Evolutionary conservation across 2,329 filamentous ascomycete genomes (phyloP), one percentile per base, ranked within the genome.

Genomic region (Emericellopsis atlantica): DNA sequence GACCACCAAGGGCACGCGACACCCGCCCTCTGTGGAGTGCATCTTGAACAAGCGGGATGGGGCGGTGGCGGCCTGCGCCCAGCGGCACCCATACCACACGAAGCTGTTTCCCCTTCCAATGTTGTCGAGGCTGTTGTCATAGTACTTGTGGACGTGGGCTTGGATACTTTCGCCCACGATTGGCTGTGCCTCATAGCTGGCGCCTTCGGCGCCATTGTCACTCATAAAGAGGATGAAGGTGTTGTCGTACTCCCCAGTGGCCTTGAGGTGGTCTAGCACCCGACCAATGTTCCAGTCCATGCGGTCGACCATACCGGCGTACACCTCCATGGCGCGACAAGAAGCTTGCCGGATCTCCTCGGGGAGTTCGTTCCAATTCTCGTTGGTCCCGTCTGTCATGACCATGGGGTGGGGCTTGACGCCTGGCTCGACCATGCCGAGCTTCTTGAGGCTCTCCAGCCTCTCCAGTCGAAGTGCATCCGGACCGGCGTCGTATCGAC

Each of bases 151-250:
- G 16, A 77, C 60, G 32, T 59, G 60, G 4, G 69, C 62, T 49
- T 75, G 66, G 46, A 74, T 70, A 21, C 63, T 64, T 37, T 68
- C 67, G 40, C 69, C 61, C 5, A 77, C 66, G 6, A 43, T 35
- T 10, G 39, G 39, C 11, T 24, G n/a, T 11, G 74, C 71, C 48
- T 79, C 74, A 46, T 74, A 73, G 2, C 66, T 66, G 14, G 70
- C 71, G 10, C 74, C 74, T 47, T 79, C 75, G 10, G 74, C 74
- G 3, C 75, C 75, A 45, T 80, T 80, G 55, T 80, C 75, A 1
- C 67, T 74, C 60, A 79, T 70, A 62, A 81, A 80, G 50, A 70
- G 67, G 39, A 81, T 64, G 45, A 80, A 73, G 2, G 76, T 81
- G 52, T 80, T 78, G 46, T 81, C 76, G 1, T 75, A 61, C 51